These are phyloP conservation scores for Angomonas deanei DNA, from an alignment of 208 protist species.

Conservation along the genomic window DNA sequence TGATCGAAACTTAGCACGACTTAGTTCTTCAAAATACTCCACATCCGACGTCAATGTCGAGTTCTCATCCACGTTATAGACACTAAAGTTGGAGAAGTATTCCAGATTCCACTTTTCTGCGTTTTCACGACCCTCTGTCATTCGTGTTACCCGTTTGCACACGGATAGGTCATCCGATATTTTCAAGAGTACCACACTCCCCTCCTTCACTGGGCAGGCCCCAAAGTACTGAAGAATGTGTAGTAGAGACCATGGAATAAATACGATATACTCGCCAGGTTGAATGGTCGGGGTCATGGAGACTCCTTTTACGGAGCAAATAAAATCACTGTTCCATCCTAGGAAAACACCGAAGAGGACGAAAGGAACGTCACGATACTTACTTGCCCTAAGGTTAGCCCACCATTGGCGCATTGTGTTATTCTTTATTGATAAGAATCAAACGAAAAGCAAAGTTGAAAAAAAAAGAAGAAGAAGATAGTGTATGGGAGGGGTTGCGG, in stretches of 20 bases:
- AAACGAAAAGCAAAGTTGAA: background rate
- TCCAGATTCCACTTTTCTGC: constrained; percentile 33
- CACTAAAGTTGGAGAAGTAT: constrained; percentile 37
- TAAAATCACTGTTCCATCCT: constrained; percentile 65
- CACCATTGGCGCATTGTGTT: constrained; percentile 4
- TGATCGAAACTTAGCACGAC: constrained; percentile 21
- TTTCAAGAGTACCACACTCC: constrained; percentile 66
- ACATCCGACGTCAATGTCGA: background rate
- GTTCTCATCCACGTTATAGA: background rate
- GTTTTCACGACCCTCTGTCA: constrained; percentile 21
- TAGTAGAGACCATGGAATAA: constrained; percentile 54
- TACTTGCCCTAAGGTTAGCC: constrained; percentile 14
- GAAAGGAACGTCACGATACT: constrained; percentile 44
- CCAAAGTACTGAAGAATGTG: constrained; percentile 19
- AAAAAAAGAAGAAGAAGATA: background rate
- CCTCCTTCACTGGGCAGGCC: constrained; percentile 22
- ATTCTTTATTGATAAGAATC: too few species aligned
- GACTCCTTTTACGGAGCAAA: constrained; percentile 52
- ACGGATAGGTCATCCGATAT: constrained; percentile 57
- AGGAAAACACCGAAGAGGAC: constrained; percentile 59
- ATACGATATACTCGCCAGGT: constrained; percentile 61
- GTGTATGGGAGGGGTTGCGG: too few species aligned
- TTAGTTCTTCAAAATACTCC: constrained; percentile 20
- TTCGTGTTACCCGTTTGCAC: constrained; percentile 70
- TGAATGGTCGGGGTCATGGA: constrained; percentile 76